These are phyloP conservation scores for Talaromyces sp. DNA, from an alignment of 2,329 filamentous ascomycete species.

Conservation along the genomic window DNA sequence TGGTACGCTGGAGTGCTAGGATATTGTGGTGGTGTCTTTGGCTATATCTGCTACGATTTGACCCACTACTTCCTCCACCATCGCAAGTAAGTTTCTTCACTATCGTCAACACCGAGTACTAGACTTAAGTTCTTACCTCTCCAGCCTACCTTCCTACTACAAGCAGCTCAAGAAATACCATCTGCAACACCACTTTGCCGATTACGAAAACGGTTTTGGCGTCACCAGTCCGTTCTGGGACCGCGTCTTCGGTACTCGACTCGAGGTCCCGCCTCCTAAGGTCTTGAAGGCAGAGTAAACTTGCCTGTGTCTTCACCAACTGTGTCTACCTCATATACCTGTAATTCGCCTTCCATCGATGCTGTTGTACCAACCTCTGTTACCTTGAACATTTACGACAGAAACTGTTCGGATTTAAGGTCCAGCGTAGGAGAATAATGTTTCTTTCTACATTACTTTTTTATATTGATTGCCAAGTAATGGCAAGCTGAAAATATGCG, in stretches of 20 bases:
- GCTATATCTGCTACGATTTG: slow-evolving; percentile 93
- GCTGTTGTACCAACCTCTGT: not conserved
- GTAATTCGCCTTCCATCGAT: not conserved
- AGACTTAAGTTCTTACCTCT: slow-evolving; percentile 7
- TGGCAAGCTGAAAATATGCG: not conserved
- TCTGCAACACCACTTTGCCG: slow-evolving; percentile 92
- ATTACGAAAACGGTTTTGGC: slow-evolving; percentile 96
- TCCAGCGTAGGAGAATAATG: not conserved
- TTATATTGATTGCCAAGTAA: not conserved
- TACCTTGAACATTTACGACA: not conserved
- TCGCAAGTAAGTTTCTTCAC: slow-evolving; percentile 58
- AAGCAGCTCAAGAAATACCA: slow-evolving; percentile 95
- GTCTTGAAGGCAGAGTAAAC: slow-evolving; percentile 29
- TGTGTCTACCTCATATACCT: not conserved
- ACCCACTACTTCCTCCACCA: slow-evolving; percentile 99
- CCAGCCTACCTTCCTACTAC: slow-evolving; percentile 76
- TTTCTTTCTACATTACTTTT: not conserved
- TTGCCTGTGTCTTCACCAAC: not conserved
- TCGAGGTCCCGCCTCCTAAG: slow-evolving; percentile 44
- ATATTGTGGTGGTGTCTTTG: slow-evolving; percentile 87
- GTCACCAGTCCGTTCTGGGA: slow-evolving; percentile 98
- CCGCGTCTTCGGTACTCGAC: slow-evolving; percentile 79
- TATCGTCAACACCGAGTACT: not conserved
- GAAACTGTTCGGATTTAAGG: not conserved
- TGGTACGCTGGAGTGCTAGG: slow-evolving; percentile 76